Conservation (phyloP, 2,329 filamentous ascomycete genomes). For the Diaporthe amygdali region DNA sequence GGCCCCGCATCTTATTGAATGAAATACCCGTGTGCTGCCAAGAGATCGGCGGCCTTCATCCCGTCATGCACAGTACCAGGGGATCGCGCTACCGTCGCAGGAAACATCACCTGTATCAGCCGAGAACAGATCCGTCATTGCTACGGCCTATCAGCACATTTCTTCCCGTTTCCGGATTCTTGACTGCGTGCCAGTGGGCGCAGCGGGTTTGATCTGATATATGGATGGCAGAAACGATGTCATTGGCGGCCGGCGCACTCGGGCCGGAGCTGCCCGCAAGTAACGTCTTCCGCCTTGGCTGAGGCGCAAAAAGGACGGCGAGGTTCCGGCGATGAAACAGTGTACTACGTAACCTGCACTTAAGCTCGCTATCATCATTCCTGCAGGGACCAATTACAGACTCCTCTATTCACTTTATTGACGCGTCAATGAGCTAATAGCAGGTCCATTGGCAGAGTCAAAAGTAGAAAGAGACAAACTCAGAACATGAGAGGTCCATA, state of each 20-base stretch:
- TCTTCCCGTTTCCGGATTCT: neutral
- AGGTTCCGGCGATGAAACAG: neutral
- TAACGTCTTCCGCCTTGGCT: conserved; percentile 4
- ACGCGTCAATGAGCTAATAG: too few relatives aligned
- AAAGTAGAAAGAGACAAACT: too few relatives aligned
- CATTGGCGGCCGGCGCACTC: neutral
- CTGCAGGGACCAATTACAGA: too few relatives aligned
- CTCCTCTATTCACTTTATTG: too few relatives aligned
- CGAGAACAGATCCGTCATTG: neutral
- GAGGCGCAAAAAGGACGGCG: neutral
- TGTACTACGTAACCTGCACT: neutral
- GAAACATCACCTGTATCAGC: conserved; percentile 12
- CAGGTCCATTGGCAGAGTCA: too few relatives aligned
- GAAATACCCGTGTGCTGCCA: neutral
- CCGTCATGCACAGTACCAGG: neutral
- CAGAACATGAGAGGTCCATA: too few relatives aligned
- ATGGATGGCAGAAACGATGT: neutral
- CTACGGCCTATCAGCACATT: neutral
- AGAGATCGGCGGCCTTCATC: conserved; percentile 8
- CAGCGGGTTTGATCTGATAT: conserved; percentile 1
- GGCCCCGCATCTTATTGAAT: neutral
- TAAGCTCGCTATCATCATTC: neutral
- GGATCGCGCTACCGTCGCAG: conserved; percentile 7
- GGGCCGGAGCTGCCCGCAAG: neutral
- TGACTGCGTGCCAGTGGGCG: neutral